Conservation (phyloP, 768 basidiomycete species). For the Mycena albidolilacea region DNA sequence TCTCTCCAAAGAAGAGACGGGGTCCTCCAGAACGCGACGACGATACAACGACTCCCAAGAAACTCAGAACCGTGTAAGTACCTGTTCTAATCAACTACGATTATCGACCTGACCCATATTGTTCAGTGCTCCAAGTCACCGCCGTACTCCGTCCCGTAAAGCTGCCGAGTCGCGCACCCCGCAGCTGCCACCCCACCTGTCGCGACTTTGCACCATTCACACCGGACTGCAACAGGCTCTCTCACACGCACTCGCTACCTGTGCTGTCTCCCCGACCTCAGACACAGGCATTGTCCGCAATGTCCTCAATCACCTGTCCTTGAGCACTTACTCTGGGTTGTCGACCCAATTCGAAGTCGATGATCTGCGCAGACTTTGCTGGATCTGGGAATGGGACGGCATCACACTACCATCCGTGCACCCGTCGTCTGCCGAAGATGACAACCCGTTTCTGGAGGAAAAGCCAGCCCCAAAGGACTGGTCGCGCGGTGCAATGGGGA, state of each 20-base stretch:
- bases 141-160: constrained; percentile 48
- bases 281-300: constrained; percentile 84
- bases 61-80: constrained; percentile 67
- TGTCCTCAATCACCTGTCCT: constrained; percentile 83
- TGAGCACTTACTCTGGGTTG: constrained; percentile 78
- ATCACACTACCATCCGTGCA: constrained; percentile 52
- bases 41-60: constrained; percentile 77
- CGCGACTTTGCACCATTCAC: constrained; percentile 75
- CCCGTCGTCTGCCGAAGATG: constrained; percentile 59
- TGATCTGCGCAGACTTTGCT: constrained; percentile 84
- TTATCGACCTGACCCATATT: constrained; percentile 14
- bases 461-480: constrained; percentile 70
- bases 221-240: constrained; percentile 85
- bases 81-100: constrained; percentile 41
- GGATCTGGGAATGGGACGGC: constrained; percentile 93
- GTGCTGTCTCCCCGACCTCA: constrained; percentile 80
- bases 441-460: constrained; percentile 79
- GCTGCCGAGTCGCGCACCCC: constrained; percentile 37
- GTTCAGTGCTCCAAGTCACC: constrained; percentile 59
- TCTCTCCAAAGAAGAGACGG: constrained; percentile 83
- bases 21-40: constrained; percentile 67
- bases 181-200: constrained; percentile 69
- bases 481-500: constrained; percentile 86
- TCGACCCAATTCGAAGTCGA: constrained; percentile 74
- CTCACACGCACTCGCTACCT: constrained; percentile 88